Evolutionary conservation across 257 asterid species (phyloP), one percentile per base, ranked within the genome.

Genomic region (Penstemon barbatus): DNA sequence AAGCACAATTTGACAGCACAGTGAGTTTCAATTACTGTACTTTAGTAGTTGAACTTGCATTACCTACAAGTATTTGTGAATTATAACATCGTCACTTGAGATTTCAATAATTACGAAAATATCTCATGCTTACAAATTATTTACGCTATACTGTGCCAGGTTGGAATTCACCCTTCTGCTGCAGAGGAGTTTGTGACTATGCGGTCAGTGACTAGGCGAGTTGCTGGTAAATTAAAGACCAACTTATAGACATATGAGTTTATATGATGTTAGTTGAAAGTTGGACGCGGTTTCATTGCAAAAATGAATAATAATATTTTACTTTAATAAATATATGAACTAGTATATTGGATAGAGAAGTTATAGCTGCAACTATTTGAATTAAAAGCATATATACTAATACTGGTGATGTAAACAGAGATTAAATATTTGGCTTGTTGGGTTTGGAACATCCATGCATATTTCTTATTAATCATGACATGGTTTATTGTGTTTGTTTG

Each of bases 111-210:
- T 25, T 25, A 25, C 33, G 33, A 25, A 25, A 25, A 25, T 25
- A 25, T 25, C 33, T 25, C 33, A 25, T 25, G 33, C 33, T 25
- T 25, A 25, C 2, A 25, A 25, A 25, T 25, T 25, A 25, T 25
- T 25, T 25, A 25, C 64, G 19, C 68, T 66, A 57, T 39, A 39
- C 66, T 65, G 44, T 63, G 13, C 45, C 80, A 93, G 99, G 89
- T 90, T 9, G 97, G 99, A 4, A 93, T 93, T 69, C 99, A 93
- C 78, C 99, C 99, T 61, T 93, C 99, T 61, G 89, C 99, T 71
- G 97, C 96, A 0, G 99, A 93, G 77, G 99, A 93, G 67, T 93
- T 93, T 15, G 99, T 93, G 75, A 90, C 97, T 0, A 90, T 90
- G 99, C 80, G 97, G 57, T 71, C 96, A 3, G 83, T 70, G 72